phyloP scores from a whole-genome alignment of 2,329 filamentous ascomycete species.

The Verticillium alfalfae region DNA sequence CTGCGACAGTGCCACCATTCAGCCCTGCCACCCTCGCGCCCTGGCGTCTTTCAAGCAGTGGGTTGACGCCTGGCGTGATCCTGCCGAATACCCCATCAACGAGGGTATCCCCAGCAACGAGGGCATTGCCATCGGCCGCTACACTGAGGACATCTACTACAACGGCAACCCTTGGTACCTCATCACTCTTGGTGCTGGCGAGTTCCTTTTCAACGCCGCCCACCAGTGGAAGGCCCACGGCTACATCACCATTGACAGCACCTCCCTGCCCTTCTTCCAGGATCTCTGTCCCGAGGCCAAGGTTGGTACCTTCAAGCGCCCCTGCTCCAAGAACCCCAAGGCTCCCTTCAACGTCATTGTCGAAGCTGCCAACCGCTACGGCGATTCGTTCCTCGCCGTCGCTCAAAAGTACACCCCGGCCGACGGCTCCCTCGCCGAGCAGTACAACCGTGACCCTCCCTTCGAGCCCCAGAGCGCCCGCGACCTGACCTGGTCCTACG shows the following conservation, averaged over 20 bases:
- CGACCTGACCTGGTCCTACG: constrained; percentile 49
- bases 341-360: constrained; percentile 34
- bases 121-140: constrained; percentile 39
- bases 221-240: constrained; percentile 45
- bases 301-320: constrained; percentile 37
- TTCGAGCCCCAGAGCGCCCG: constrained; percentile 34
- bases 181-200: constrained; percentile 49
- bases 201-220: constrained; percentile 52
- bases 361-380: constrained; percentile 42
- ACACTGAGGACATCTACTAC: constrained; percentile 47
- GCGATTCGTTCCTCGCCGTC: constrained; percentile 47
- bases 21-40: constrained; percentile 45
- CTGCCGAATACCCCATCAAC: constrained; percentile 46
- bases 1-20: constrained; percentile 49
- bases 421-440: constrained; percentile 41
- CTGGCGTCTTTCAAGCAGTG: constrained; percentile 52
- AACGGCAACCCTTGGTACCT: constrained; percentile 55
- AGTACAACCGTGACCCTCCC: constrained; percentile 34
- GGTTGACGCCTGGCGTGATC: constrained; percentile 46
- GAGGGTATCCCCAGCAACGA: constrained; percentile 34
- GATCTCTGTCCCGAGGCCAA: constrained; percentile 41
- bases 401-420: constrained; percentile 40
- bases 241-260: constrained; percentile 39
- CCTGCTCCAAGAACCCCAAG: constrained; percentile 17
- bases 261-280: constrained; percentile 51